Conservation (phyloP, 768 basidiomycete genomes). For the Pisolithus orientalis region DNA sequence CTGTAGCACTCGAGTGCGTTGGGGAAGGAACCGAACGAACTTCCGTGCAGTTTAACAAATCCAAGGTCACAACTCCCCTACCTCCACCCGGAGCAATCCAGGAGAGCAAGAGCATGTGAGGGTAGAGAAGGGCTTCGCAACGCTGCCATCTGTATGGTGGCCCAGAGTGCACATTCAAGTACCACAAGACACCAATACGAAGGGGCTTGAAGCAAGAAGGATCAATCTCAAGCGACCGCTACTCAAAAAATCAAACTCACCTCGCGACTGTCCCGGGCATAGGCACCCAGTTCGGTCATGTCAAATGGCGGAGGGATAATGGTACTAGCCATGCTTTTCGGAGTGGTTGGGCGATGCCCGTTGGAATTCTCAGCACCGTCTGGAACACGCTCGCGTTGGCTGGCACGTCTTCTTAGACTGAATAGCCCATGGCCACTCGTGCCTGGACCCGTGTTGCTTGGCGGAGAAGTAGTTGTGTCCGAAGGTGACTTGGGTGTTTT, state of each 20-base stretch:
- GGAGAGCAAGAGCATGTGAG: constrained; percentile 76
- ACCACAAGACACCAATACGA: constrained; percentile 83
- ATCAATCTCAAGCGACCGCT: constrained; percentile 8
- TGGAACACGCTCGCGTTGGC: constrained; percentile 1
- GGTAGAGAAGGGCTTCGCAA: constrained; percentile 77
- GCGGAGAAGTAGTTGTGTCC: constrained; percentile 35
- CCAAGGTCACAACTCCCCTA: constrained; percentile 79
- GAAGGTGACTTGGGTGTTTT: constrained; percentile 30
- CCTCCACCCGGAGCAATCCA: constrained; percentile 85
- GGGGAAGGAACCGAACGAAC: constrained; percentile 81
- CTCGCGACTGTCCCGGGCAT: constrained; percentile 36
- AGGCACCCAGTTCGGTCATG: constrained; percentile 39
- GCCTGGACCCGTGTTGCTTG: constrained; percentile 9
- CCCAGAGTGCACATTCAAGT: constrained; percentile 83
- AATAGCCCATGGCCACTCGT: constrained; percentile 27
- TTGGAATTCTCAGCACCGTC: constrained; percentile 8
- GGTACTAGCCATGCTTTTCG: constrained; percentile 25
- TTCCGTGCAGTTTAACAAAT: constrained; percentile 80
- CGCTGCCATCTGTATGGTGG: constrained; percentile 78
- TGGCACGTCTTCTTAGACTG: constrained; percentile 26
- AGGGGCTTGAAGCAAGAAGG: constrained; percentile 51
- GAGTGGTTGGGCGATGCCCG: constrained; percentile 16
- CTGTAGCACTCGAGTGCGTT: constrained; percentile 70
- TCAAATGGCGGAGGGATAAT: constrained; percentile 42
- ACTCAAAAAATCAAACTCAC: constrained; percentile 22